Percentiles rank a stretch among this genome's conserved stretches.
These are phyloP conservation scores for Karstenula rhodostoma DNA, from an alignment of 2,329 filamentous ascomycete species.

Conservation along the genomic window DNA sequence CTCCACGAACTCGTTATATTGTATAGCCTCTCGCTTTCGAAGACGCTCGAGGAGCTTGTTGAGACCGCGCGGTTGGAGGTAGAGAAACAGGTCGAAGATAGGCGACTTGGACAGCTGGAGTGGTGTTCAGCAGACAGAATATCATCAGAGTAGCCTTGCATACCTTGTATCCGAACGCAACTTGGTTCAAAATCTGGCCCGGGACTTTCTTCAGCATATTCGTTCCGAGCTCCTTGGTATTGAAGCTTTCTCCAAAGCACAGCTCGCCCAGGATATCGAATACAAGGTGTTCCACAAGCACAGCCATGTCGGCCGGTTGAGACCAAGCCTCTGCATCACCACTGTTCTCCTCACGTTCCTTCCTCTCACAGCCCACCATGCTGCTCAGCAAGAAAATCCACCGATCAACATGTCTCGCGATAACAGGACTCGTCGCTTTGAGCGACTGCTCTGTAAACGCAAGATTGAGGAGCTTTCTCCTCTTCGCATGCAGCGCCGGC, in stretches of 20 bases:
- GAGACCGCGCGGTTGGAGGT: conserved; percentile 21
- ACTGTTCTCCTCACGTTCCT: background rate
- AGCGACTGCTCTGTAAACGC: conserved; percentile 25
- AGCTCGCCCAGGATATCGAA: conserved; percentile 57
- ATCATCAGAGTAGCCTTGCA: no score
- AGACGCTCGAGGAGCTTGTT: conserved; percentile 17
- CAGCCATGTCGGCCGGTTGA: conserved; percentile 12
- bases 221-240: conserved; percentile 38
- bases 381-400: conserved; percentile 21
- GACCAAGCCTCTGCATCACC: conserved; percentile 15
- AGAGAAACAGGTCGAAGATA: conserved; percentile 15
- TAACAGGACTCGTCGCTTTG: conserved; percentile 15
- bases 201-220: conserved; percentile 23
- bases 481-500: conserved; percentile 15
- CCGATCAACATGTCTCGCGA: conserved; percentile 23
- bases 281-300: conserved; percentile 32
- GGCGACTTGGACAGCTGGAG: conserved; percentile 13
- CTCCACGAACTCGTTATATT: conserved; percentile 19
- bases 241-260: conserved; percentile 45
- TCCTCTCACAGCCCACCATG: no score
- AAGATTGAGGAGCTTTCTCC: conserved; percentile 20
- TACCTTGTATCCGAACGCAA: conserved; percentile 14
- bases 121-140: no score
- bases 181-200: conserved; percentile 19
- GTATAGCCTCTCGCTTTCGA: conserved; percentile 10